Percentiles rank a stretch among this genome's conserved stretches.
These are phyloP conservation scores for Volutella citrinella DNA, from an alignment of 2,329 filamentous ascomycete species.

Conservation along the genomic window DNA sequence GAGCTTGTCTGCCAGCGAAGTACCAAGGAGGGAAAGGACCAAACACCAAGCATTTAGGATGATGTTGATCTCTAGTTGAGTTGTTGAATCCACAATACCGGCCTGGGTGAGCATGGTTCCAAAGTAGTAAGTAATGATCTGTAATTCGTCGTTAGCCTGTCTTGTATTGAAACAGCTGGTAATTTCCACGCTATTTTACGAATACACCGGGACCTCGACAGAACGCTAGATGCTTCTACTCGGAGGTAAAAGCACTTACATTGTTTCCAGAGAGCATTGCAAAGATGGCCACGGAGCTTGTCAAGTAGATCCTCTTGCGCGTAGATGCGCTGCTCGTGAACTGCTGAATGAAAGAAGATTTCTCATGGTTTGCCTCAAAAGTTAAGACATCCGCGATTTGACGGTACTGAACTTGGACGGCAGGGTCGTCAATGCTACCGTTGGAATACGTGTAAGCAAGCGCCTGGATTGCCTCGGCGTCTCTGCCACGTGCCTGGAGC, in stretches of 20 bases:
- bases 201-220: too few species aligned
- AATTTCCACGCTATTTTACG: too few species aligned
- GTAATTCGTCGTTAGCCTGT: not conserved
- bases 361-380: slow-evolving; percentile 44
- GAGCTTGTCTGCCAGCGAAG: slow-evolving; percentile 38
- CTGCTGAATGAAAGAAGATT: slow-evolving; percentile 30
- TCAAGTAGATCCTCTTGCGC: slow-evolving; percentile 44
- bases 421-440: slow-evolving; percentile 36
- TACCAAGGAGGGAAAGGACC: slow-evolving; percentile 38
- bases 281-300: slow-evolving; percentile 46
- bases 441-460: slow-evolving; percentile 43
- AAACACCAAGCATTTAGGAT: slow-evolving; percentile 51
- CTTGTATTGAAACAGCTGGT: too few species aligned
- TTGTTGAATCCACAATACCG: slow-evolving; percentile 39
- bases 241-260: too few species aligned
- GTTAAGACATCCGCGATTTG: slow-evolving; percentile 40
- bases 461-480: slow-evolving; percentile 38
- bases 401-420: slow-evolving; percentile 11
- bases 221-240: too few species aligned
- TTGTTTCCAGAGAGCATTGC: slow-evolving; percentile 36
- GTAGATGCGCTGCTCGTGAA: slow-evolving; percentile 47
- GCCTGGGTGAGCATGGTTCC: slow-evolving; percentile 41
- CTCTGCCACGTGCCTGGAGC: slow-evolving; percentile 39
- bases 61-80: slow-evolving; percentile 47
- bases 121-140: slow-evolving; percentile 20